Conservation (phyloP, 805 yeast genomes). For the Millerozyma acaciae region DNA sequence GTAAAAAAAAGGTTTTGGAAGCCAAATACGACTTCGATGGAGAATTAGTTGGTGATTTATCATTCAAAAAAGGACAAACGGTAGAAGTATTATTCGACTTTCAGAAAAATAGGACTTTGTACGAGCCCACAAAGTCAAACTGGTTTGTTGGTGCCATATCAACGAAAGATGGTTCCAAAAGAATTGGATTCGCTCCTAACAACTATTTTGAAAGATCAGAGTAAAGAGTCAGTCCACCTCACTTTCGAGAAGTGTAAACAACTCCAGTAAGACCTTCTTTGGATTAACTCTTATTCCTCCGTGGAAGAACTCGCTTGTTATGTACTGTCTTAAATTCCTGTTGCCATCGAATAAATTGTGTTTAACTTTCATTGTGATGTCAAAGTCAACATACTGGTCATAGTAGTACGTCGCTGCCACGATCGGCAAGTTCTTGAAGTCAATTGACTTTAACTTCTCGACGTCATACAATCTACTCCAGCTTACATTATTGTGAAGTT, state of each 20-base stretch:
- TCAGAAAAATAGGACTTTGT: constrained; percentile 19
- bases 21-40: constrained; percentile 28
- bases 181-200: constrained; percentile 38
- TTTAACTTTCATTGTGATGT: constrained; percentile 35
- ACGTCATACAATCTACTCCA: constrained; percentile 40
- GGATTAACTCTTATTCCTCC: constrained; percentile 46
- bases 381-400: constrained; percentile 53
- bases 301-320: constrained; percentile 50
- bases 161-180: constrained; percentile 9
- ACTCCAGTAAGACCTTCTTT: constrained; percentile 32
- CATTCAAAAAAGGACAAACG: constrained; percentile 30
- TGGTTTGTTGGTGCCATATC: constrained; percentile 33
- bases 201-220: constrained; percentile 19
- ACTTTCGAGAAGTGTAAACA: constrained; percentile 36
- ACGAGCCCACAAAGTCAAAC: constrained; percentile 15
- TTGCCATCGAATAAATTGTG: constrained; percentile 21
- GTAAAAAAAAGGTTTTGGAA: constrained; percentile 6
- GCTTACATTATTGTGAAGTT: constrained; percentile 25
- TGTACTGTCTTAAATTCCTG: constrained; percentile 37
- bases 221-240: constrained; percentile 42
- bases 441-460: constrained; percentile 22
- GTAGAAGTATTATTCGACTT: constrained; percentile 32
- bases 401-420: constrained; percentile 47
- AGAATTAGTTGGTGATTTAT: constrained; percentile 33
- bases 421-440: constrained; percentile 38